These are phyloP conservation scores for Halenospora varia DNA, from an alignment of 495 filamentous ascomycete genomes.

Conservation along the genomic window DNA sequence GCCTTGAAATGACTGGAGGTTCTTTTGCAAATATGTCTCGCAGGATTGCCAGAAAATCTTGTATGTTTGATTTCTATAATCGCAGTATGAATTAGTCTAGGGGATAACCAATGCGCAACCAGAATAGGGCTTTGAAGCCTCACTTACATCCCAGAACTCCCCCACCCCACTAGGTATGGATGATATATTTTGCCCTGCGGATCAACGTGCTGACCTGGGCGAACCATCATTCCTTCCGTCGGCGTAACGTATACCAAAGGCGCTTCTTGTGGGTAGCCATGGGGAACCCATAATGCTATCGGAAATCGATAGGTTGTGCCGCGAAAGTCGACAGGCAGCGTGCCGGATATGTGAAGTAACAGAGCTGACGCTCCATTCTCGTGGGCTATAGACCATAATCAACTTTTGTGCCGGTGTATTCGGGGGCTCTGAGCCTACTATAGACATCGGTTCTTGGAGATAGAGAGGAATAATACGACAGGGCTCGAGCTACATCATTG, in stretches of 20 bases:
- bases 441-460: constrained; percentile 94
- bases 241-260: constrained; percentile 88
- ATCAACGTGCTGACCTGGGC: constrained; percentile 91
- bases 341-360: constrained; percentile 81
- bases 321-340: constrained; percentile 82
- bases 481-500: constrained; percentile 78
- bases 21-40: constrained; percentile 91
- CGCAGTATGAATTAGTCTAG: constrained; percentile 20
- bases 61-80: constrained; percentile 69
- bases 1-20: constrained; percentile 78
- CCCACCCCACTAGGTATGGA: constrained; percentile 90
- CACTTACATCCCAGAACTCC: constrained; percentile 82
- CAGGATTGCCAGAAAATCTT: constrained; percentile 77
- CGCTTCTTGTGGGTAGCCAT: constrained; percentile 79
- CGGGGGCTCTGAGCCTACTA: constrained; percentile 47
- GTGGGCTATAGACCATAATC: constrained; percentile 55
- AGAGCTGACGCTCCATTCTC: constrained; percentile 85
- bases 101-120: background rate
- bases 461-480: constrained; percentile 78
- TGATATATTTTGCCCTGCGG: constrained; percentile 94
- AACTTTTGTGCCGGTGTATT: background rate
- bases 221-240: constrained; percentile 80
- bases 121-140: background rate
- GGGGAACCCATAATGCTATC: constrained; percentile 91
- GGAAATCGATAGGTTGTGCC: constrained; percentile 89